Conservation (phyloP, 2,329 filamentous ascomycete genomes). For the Fusarium tupiense region DNA sequence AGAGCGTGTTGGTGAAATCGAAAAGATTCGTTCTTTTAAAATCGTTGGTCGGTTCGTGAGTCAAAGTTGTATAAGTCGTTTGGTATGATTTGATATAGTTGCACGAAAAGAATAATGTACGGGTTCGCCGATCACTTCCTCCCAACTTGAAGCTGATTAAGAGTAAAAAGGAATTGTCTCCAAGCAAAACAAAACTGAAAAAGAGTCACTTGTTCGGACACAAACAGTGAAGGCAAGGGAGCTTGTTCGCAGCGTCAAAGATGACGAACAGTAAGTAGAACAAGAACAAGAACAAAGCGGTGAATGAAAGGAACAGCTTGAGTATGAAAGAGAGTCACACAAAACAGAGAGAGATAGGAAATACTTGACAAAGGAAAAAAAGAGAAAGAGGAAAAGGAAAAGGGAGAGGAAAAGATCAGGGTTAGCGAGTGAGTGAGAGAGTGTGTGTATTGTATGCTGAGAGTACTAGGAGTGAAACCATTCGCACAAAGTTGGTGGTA, state of each 20-base stretch:
- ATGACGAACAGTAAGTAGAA: slow-evolving; percentile 3
- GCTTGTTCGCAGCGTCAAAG: slow-evolving; percentile 23
- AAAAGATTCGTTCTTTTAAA: slow-evolving; percentile 10
- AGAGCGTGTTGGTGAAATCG: slow-evolving; percentile 7
- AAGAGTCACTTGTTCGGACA: slow-evolving; percentile 29
- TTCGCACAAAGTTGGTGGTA: slow-evolving; percentile 6
- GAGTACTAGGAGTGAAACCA: slow-evolving; percentile 14
- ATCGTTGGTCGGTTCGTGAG: slow-evolving; percentile 24
- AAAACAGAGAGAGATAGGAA: slow-evolving; percentile 30
- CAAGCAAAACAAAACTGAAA: slow-evolving; percentile 5
- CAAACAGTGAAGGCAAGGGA: slow-evolving; percentile 15
- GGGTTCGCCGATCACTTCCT: slow-evolving; percentile 12
- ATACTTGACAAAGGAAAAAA: slow-evolving; percentile 24
- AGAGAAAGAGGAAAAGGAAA: slow-evolving; percentile 11
- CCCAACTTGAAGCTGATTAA: slow-evolving; percentile 23
- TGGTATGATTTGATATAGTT: background rate
- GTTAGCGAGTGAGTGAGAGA: background rate
- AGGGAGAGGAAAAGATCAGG: slow-evolving; percentile 9
- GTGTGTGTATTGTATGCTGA: slow-evolving; percentile 6
- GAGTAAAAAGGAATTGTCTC: slow-evolving; percentile 6
- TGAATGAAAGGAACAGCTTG: slow-evolving; percentile 20
- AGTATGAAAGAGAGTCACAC: slow-evolving; percentile 21
- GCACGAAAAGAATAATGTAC: background rate
- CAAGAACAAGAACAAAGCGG: slow-evolving; percentile 23
- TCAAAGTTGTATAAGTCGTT: slow-evolving; percentile 16